Evolutionary conservation across 768 basidiomycete species (phyloP).

Genomic region (Cytidiella melzeri): DNA sequence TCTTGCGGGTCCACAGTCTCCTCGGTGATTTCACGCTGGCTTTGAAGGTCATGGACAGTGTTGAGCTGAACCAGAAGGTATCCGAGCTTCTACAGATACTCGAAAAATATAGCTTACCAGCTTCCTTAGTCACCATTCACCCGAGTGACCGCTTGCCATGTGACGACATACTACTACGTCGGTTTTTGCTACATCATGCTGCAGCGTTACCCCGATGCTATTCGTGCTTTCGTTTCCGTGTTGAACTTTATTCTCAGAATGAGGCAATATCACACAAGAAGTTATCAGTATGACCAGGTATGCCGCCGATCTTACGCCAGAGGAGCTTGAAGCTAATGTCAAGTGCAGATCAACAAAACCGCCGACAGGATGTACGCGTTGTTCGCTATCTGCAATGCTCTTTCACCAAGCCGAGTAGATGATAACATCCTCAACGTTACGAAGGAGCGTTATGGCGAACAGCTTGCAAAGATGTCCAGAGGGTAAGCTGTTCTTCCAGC

Average conservation of each 20-base stretch:
- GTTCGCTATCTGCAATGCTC: slow-evolving; percentile 87
- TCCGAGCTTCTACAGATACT: not conserved
- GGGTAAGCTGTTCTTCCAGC: slow-evolving; percentile 49
- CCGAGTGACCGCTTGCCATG: slow-evolving; percentile 94
- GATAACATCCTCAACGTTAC: slow-evolving; percentile 92
- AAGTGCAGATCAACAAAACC: slow-evolving; percentile 86
- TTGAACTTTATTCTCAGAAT: slow-evolving; percentile 95
- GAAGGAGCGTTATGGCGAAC: slow-evolving; percentile 92
- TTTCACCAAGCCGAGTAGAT: slow-evolving; percentile 89
- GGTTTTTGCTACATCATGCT: slow-evolving; percentile 97
- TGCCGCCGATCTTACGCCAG: not conserved
- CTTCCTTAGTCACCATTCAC: slow-evolving; percentile 84
- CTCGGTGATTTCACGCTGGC: slow-evolving; percentile 95
- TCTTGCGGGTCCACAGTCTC: slow-evolving; percentile 91
- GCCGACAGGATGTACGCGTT: slow-evolving; percentile 97
- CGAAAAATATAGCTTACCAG: too few relatives aligned
- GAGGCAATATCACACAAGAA: slow-evolving; percentile 93
- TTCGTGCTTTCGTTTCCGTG: slow-evolving; percentile 87
- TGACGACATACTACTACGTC: slow-evolving; percentile 91
- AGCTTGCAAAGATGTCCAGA: slow-evolving; percentile 77
- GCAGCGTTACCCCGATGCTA: slow-evolving; percentile 91
- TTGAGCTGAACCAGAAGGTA: slow-evolving; percentile 88
- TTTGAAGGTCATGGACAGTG: slow-evolving; percentile 89
- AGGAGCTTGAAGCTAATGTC: not conserved
- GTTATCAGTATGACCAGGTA: slow-evolving; percentile 95